Conservation (phyloP, 495 filamentous ascomycete genomes). For the Aspergillus diversus region DNA sequence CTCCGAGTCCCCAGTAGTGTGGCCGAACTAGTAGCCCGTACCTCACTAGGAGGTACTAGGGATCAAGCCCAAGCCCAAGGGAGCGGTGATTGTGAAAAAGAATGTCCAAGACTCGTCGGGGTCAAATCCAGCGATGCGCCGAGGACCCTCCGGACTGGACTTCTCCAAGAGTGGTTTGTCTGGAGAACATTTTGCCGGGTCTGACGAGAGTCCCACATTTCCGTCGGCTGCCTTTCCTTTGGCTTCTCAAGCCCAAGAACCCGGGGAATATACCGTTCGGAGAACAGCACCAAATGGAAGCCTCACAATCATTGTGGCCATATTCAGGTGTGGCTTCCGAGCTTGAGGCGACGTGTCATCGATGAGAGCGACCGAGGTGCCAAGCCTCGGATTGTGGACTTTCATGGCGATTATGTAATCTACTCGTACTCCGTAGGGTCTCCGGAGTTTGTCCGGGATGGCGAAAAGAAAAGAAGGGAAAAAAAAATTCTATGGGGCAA, state of each 20-base stretch:
- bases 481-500: background rate
- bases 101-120: background rate
- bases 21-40: background rate
- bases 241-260: background rate
- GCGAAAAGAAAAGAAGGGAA: background rate
- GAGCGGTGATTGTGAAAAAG: background rate
- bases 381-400: background rate
- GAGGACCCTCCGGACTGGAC: too few species aligned
- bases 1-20: background rate
- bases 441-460: conserved; percentile 15
- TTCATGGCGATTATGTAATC: background rate
- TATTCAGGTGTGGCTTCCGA: background rate
- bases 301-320: background rate
- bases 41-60: background rate
- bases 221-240: background rate
- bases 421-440: background rate
- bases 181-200: conserved; percentile 15
- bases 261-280: conserved; percentile 12
- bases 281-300: conserved; percentile 1
- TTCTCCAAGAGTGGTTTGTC: background rate
- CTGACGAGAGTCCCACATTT: background rate
- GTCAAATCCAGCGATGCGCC: too few species aligned
- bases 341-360: conserved; percentile 16
- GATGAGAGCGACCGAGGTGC: background rate
- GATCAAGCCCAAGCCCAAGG: background rate